Base-by-base conservation (phyloP, 148 eudicot genomes). In the Oxyria digyna region DNA sequence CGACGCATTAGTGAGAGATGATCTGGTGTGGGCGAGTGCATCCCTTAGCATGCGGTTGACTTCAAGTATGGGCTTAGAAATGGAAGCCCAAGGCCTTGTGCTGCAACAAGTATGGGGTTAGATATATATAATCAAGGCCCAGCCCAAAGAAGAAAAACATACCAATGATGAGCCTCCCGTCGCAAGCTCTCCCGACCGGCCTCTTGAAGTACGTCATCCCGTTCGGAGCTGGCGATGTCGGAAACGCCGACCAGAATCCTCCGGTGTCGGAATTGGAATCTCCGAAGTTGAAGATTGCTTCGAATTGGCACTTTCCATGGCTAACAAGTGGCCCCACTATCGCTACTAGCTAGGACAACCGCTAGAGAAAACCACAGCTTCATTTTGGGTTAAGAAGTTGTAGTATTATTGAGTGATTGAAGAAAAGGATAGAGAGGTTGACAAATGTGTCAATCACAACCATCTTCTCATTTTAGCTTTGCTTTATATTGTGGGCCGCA, bases 231-330 rank as follows among this genome's bases (percentile, higher is more conserved):
- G 54, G 50, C 52, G 76, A 69, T 0, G 89, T 42, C 1, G 97
- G 97, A 69, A 94, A 91, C 13, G 92, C 99, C 0, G 93, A 79
- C 69, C 71, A 88, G 55, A 91, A 87, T 0, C 97, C 97, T 1
- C 97, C 96, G 0, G 96, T 94, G 55, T 94, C 99, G 0, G 97
- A 76, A 31, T 91, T 91, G 0, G 97, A 91, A 72, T 94, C 96
- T 1, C 96, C 99, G 18, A 90, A 94, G 79, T 88, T 94, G 76
- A 91, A 88, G 48, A 94, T 91, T 0, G 87, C 98, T 71, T 85
- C 75, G 24, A 88, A 83, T 3, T 69, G 77, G 74, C 98, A 94
- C 71, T 84, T 83, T 14, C 80, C 73, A 3, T 81, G 81, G 54
- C 69, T 35, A n/a, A n/a, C n/a, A n/a, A n/a, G n/a, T n/a, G n/a